Conservation (phyloP, 1,284 basidiomycete genomes). For the Ceratobasidium sp. region DNA sequence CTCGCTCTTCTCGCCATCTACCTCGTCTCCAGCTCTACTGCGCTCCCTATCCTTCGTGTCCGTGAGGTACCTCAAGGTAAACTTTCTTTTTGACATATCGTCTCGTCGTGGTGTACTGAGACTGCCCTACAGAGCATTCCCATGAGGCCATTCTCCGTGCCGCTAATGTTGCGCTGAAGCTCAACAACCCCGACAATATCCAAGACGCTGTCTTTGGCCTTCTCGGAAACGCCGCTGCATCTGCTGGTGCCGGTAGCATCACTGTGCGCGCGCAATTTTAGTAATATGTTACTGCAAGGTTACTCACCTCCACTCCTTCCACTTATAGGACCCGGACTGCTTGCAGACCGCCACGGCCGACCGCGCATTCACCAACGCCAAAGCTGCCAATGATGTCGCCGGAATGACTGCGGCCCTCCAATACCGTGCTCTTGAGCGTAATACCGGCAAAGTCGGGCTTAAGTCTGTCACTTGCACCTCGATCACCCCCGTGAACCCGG, state of each 20-base stretch:
- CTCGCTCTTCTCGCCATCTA: slow-evolving; percentile 54
- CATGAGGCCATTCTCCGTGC: slow-evolving; percentile 70
- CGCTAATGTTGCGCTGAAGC: slow-evolving; percentile 63
- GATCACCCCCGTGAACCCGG: slow-evolving; percentile 71
- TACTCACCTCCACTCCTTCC: neutral
- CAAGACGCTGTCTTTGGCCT: slow-evolving; percentile 75
- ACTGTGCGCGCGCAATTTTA: slow-evolving; percentile 57
- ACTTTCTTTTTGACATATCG: slow-evolving; percentile 41
- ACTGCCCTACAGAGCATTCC: slow-evolving; percentile 68
- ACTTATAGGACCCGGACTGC: slow-evolving; percentile 68
- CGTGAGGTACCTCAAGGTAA: slow-evolving; percentile 78
- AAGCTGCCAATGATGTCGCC: slow-evolving; percentile 69
- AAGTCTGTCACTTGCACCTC: slow-evolving; percentile 67
- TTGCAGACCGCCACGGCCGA: slow-evolving; percentile 65
- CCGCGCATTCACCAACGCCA: slow-evolving; percentile 76
- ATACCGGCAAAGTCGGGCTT: slow-evolving; percentile 70
- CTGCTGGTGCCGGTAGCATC: slow-evolving; percentile 67
- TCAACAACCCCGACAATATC: slow-evolving; percentile 74
- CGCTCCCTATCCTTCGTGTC: slow-evolving; percentile 58
- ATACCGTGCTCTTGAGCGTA: slow-evolving; percentile 76
- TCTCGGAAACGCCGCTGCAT: slow-evolving; percentile 73
- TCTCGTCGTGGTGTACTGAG: neutral
- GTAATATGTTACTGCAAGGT: too few relatives aligned
- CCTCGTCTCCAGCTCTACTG: slow-evolving; percentile 46
- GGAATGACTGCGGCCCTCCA: slow-evolving; percentile 73